Evolutionary conservation across 805 yeast species (phyloP).

Genomic region (Starmerella apicola): DNA sequence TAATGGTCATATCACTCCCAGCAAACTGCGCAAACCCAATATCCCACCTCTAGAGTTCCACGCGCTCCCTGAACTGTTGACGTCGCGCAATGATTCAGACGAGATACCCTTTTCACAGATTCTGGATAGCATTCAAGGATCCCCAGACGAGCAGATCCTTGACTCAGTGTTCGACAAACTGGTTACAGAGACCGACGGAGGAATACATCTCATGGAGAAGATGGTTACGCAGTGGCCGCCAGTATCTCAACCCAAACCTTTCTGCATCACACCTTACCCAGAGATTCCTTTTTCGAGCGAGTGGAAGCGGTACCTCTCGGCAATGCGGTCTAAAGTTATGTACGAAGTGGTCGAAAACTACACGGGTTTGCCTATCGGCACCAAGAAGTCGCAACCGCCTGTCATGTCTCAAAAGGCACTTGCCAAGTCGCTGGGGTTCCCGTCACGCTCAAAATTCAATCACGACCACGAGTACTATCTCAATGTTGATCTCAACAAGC

Average conservation of each 20-base stretch:
- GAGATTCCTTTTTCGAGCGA: conserved; percentile 3
- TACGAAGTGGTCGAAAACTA: conserved; percentile 12
- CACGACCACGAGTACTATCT: conserved; percentile 66
- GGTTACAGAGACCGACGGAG: background rate
- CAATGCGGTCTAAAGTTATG: conserved; percentile 4
- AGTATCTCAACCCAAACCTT: background rate
- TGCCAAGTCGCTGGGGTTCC: conserved; percentile 68
- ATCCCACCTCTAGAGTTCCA: too few species aligned
- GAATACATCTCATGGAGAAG: background rate
- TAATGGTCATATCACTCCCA: too few species aligned
- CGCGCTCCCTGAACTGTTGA: too few species aligned
- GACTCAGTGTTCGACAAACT: background rate
- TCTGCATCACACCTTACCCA: conserved; percentile 6
- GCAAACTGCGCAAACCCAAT: too few species aligned
- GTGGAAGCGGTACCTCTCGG: conserved; percentile 7
- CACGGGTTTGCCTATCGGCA: conserved; percentile 8
- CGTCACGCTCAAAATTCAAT: conserved; percentile 43
- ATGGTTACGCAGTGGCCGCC: conserved; percentile 5
- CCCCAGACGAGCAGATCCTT: too few species aligned
- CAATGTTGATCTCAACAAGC: conserved; percentile 72
- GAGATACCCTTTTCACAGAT: too few species aligned
- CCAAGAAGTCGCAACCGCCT: conserved; percentile 55
- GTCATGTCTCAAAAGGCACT: conserved; percentile 73
- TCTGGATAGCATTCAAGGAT: too few species aligned
- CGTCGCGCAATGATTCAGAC: too few species aligned